Conservation (phyloP, 768 basidiomycete genomes). For the Auriculariales sp. region DNA sequence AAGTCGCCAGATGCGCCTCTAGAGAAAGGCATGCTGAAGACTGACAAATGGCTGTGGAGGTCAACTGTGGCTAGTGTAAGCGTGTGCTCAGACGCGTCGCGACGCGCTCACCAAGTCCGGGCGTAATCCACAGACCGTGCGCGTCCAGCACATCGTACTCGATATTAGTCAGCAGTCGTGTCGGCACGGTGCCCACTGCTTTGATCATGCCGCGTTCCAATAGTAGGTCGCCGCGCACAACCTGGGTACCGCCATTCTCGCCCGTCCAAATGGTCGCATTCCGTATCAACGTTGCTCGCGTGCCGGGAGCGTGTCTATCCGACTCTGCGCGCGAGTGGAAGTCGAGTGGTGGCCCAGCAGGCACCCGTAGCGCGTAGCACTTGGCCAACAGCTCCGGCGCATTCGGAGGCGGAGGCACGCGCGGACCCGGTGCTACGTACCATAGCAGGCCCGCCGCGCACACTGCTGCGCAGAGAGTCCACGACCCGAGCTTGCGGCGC, state of each 20-base stretch:
- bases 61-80: slow-evolving; percentile 22
- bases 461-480: no score
- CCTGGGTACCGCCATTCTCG: slow-evolving; percentile 34
- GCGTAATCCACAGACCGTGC: slow-evolving; percentile 54
- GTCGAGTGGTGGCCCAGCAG: slow-evolving; percentile 9
- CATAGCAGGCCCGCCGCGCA: no score
- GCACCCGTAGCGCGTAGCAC: slow-evolving; percentile 7
- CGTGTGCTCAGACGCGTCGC: slow-evolving; percentile 6
- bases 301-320: slow-evolving; percentile 42
- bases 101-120: slow-evolving; percentile 17
- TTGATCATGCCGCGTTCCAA: slow-evolving; percentile 51
- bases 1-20: slow-evolving; percentile 30
- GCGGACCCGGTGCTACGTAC: no score
- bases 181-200: slow-evolving; percentile 29
- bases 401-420: no score
- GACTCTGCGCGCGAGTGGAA: slow-evolving; percentile 18
- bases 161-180: slow-evolving; percentile 11
- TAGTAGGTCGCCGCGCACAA: slow-evolving; percentile 44
- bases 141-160: slow-evolving; percentile 30
- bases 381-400: slow-evolving; percentile 5
- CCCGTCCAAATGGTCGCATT: slow-evolving; percentile 79
- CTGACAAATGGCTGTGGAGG: slow-evolving; percentile 44
- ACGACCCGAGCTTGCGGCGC: no score
- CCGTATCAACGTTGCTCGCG: slow-evolving; percentile 36
- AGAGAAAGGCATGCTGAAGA: slow-evolving; percentile 22